phyloP scores from a whole-genome alignment of 2,329 filamentous ascomycete species.

The Chaetomium strumarium region DNA sequence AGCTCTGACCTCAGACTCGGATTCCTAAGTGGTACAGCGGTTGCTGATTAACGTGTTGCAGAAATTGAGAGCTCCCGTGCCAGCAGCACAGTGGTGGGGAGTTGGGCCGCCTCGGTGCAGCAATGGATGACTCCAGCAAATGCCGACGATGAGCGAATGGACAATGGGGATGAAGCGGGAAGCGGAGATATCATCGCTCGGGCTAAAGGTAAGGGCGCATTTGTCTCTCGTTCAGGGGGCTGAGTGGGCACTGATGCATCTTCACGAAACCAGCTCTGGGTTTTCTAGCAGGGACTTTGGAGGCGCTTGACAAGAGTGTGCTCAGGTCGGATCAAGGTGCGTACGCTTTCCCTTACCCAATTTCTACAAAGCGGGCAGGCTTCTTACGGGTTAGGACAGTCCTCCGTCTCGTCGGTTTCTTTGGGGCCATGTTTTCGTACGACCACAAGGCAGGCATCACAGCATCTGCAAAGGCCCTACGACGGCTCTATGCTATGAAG shows the following conservation, averaged over 20 bases:
- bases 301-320: conserved; percentile 39
- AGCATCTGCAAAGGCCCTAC: conserved; percentile 48
- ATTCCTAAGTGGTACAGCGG: not conserved
- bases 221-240: not conserved
- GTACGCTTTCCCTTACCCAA: not conserved
- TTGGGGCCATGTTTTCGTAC: conserved; percentile 52
- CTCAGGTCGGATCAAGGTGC: conserved; percentile 47
- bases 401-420: conserved; percentile 41
- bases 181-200: conserved; percentile 47
- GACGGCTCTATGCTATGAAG: conserved; percentile 44
- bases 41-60: conserved; percentile 20
- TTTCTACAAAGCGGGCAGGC: too few species aligned
- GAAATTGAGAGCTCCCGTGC: conserved; percentile 41
- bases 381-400: conserved; percentile 15
- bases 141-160: conserved; percentile 31
- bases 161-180: conserved; percentile 37
- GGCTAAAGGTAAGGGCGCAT: conserved; percentile 40
- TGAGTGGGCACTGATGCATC: not conserved
- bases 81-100: conserved; percentile 42
- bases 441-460: conserved; percentile 55
- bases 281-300: conserved; percentile 51
- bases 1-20: not conserved
- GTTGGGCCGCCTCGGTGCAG: conserved; percentile 51
- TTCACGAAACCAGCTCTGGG: conserved; percentile 39
- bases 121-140: conserved; percentile 41